Evolutionary conservation across 2,329 filamentous ascomycete genomes (phyloP).

Genomic region (Hymenotorrendiella dingleyae): DNA sequence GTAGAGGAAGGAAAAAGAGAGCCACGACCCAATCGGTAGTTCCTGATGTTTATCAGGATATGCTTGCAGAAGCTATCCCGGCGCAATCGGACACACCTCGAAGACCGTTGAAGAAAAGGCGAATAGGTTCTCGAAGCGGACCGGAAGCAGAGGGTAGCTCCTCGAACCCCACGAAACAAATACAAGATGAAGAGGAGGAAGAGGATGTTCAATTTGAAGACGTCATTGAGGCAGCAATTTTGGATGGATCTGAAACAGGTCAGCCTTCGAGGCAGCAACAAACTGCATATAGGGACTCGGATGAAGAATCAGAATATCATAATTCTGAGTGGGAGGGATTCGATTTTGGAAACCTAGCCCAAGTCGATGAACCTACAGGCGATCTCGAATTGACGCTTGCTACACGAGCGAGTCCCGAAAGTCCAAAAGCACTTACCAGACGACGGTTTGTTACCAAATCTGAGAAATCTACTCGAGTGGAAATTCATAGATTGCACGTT

Average conservation of each 20-base stretch:
- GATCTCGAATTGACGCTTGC: constrained; percentile 32
- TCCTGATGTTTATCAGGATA: constrained; percentile 39
- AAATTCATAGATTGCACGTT: constrained; percentile 82
- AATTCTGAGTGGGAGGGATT: constrained; percentile 62
- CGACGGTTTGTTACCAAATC: constrained; percentile 47
- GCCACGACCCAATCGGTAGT: constrained; percentile 20
- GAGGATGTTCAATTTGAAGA: constrained; percentile 29
- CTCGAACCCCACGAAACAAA: constrained; percentile 5
- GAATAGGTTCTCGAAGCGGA: constrained; percentile 15
- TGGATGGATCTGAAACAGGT: not conserved
- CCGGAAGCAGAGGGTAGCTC: constrained; percentile 9
- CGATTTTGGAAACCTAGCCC: constrained; percentile 32
- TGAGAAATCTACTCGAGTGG: constrained; percentile 53
- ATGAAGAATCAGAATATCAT: constrained; percentile 47
- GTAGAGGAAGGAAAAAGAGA: constrained; percentile 12
- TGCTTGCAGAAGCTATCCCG: constrained; percentile 37
- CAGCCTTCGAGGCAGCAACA: constrained; percentile 24
- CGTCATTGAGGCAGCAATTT: constrained; percentile 12
- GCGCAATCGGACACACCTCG: constrained; percentile 26
- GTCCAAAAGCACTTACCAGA: constrained; percentile 10
- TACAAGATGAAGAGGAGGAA: constrained; percentile 19
- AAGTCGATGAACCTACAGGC: constrained; percentile 24
- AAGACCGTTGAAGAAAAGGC: constrained; percentile 33
- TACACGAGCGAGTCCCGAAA: constrained; percentile 16
- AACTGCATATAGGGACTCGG: constrained; percentile 41